Conservation (phyloP, 2,329 filamentous ascomycete genomes). For the Lachnellula arida region DNA sequence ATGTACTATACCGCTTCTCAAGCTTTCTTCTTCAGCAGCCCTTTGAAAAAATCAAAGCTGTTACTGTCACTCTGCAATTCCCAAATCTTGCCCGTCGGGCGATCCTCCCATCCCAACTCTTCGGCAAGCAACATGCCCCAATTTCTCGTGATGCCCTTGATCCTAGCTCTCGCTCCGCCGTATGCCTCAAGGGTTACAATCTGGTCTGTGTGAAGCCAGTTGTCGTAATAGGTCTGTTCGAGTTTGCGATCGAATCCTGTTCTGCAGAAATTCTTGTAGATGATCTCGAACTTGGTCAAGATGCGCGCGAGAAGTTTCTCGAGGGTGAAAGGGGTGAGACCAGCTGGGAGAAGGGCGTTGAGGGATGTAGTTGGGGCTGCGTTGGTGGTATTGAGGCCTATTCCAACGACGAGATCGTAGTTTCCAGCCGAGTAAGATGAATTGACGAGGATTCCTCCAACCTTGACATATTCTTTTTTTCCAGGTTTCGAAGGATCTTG, state of each 20-base stretch:
- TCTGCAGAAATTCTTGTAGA: conserved; percentile 71
- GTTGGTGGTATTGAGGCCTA: conserved; percentile 84
- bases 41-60: conserved; percentile 96
- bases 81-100: conserved; percentile 72
- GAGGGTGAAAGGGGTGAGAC: conserved; percentile 55
- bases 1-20: too few species aligned
- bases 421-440: conserved; percentile 71
- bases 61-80: conserved; percentile 94
- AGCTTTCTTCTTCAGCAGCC: conserved; percentile 71
- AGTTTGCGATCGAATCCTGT: conserved; percentile 70
- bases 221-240: conserved; percentile 70
- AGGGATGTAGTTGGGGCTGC: conserved; percentile 81
- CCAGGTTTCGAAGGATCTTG: conserved; percentile 54
- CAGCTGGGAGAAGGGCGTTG: conserved; percentile 59
- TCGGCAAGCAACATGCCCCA: conserved; percentile 85
- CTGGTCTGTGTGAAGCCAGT: conserved; percentile 82
- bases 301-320: conserved; percentile 82
- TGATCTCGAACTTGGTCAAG: conserved; percentile 68
- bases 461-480: conserved; percentile 67
- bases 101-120: conserved; percentile 70
- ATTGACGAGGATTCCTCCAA: conserved; percentile 89
- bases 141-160: conserved; percentile 85
- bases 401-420: conserved; percentile 82
- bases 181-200: conserved; percentile 72
- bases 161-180: conserved; percentile 66